phyloP scores from a whole-genome alignment of 768 basidiomycete species.

The Fomitopsis serialis region DNA sequence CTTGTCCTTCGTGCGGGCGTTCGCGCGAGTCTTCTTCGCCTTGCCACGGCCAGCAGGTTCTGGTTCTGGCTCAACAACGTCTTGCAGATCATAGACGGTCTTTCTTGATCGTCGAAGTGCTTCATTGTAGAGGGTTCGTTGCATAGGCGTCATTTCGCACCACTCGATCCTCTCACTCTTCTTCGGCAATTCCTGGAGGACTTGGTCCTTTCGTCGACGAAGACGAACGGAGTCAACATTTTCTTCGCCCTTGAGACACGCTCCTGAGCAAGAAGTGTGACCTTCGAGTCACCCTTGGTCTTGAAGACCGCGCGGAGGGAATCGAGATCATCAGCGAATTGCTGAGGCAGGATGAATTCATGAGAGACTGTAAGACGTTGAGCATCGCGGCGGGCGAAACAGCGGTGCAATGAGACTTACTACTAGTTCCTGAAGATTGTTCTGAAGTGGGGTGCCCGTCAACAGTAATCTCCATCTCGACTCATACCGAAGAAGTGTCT shows the following conservation, averaged over 20 bases:
- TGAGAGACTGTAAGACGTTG: constrained; percentile 64
- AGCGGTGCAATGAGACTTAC: constrained; percentile 41
- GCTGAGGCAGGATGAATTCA: constrained; percentile 97
- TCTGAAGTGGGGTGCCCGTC: constrained; percentile 94
- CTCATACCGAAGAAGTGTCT: constrained; percentile 77
- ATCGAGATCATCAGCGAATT: constrained; percentile 74
- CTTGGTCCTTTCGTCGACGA: constrained; percentile 94
- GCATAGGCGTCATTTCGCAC: constrained; percentile 87
- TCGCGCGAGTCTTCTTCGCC: constrained; percentile 36
- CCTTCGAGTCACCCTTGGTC: constrained; percentile 87
- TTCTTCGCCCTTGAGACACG: constrained; percentile 94
- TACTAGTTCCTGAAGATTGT: constrained; percentile 85
- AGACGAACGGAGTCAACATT: constrained; percentile 99
- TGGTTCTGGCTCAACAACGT: constrained; percentile 24
- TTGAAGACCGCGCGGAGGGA: constrained; percentile 94
- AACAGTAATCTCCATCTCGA: constrained; percentile 88
- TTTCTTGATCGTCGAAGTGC: constrained; percentile 81
- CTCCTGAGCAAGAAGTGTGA: constrained; percentile 84
- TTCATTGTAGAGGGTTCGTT: constrained; percentile 80
- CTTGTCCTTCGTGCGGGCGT: constrained; percentile 52
- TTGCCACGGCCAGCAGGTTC: constrained; percentile 22
- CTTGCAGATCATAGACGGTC: constrained; percentile 55
- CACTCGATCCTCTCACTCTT: constrained; percentile 93
- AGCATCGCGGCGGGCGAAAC: constrained; percentile 3
- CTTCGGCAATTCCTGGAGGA: constrained; percentile 84